Percentiles rank a stretch among this genome's conserved stretches.
Conservation (phyloP, 2,329 filamentous ascomycete species). For the Setomelanomma holmii region DNA sequence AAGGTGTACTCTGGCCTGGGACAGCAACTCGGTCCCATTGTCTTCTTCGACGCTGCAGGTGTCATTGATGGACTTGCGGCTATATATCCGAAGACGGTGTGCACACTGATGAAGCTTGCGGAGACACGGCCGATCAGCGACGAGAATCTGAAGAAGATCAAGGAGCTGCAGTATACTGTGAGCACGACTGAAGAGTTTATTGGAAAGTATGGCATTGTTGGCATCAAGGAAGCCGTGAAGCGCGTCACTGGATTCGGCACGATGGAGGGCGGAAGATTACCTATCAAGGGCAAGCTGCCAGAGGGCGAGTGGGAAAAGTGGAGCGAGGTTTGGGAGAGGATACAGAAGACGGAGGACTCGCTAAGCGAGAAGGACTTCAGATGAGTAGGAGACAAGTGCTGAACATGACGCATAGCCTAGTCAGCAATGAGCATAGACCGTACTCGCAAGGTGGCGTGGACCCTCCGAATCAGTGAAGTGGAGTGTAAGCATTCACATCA, state of each 20-base stretch:
- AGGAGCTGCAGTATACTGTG: slow-evolving; percentile 66
- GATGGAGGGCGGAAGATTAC: slow-evolving; percentile 65
- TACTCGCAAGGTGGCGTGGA: too few species aligned
- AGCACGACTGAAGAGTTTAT: slow-evolving; percentile 69
- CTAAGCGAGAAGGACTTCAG: slow-evolving; percentile 17
- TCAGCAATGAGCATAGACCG: neutral
- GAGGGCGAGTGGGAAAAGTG: slow-evolving; percentile 64
- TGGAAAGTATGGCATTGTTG: slow-evolving; percentile 66
- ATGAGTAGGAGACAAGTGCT: neutral
- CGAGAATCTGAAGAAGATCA: slow-evolving; percentile 56
- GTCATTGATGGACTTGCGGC: slow-evolving; percentile 72
- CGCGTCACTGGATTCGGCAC: slow-evolving; percentile 67
- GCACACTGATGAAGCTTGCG: slow-evolving; percentile 62
- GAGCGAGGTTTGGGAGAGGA: slow-evolving; percentile 39
- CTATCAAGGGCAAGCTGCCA: slow-evolving; percentile 64
- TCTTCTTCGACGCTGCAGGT: slow-evolving; percentile 68
- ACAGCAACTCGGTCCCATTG: slow-evolving; percentile 69
- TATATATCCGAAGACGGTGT: slow-evolving; percentile 69
- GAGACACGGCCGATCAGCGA: slow-evolving; percentile 47
- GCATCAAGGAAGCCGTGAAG: slow-evolving; percentile 70
- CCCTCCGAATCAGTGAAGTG: too few species aligned
- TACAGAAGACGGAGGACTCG: slow-evolving; percentile 41
- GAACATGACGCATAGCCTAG: neutral
- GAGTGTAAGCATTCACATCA: too few species aligned
- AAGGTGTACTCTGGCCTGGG: slow-evolving; percentile 70